Percentiles rank a stretch among this genome's conserved stretches.
Evolutionary conservation across 2,329 filamentous ascomycete species (phyloP).

Genomic region (Ophiosphaerella korrae): DNA sequence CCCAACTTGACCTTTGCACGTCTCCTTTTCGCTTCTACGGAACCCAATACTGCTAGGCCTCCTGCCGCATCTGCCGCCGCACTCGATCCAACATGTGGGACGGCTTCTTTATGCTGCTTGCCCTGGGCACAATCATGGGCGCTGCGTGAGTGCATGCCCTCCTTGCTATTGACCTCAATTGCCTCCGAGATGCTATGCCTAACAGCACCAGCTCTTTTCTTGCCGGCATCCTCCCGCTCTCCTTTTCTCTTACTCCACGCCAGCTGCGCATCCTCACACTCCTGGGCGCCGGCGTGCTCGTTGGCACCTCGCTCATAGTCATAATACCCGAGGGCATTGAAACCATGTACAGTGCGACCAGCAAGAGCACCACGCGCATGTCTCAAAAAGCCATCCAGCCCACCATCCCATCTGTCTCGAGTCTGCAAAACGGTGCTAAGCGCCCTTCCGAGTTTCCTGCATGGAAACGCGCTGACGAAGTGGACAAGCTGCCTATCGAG

Average conservation of each 20-base stretch:
- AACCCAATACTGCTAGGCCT: constrained; percentile 15
- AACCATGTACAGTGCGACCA: constrained; percentile 71
- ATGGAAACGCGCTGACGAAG: constrained; percentile 24
- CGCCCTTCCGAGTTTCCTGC: constrained; percentile 27
- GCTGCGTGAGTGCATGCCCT: constrained; percentile 57
- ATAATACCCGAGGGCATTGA: constrained; percentile 98
- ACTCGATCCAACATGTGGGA: constrained; percentile 57
- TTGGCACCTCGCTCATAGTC: constrained; percentile 93
- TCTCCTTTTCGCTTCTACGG: constrained; percentile 18
- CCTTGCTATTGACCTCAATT: not conserved
- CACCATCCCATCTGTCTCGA: constrained; percentile 30
- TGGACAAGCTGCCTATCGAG: constrained; percentile 26
- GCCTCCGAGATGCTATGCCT: constrained; percentile 2
- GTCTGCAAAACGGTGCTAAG: constrained; percentile 34
- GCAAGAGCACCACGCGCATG: constrained; percentile 30
- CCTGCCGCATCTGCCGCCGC: constrained; percentile 11
- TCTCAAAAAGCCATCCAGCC: constrained; percentile 26
- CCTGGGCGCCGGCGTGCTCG: constrained; percentile 89
- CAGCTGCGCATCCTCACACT: constrained; percentile 89
- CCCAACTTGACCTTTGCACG: constrained; percentile 9
- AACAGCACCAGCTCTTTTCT: constrained; percentile 76
- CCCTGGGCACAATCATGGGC: constrained; percentile 69
- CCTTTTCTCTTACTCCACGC: constrained; percentile 83
- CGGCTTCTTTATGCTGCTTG: constrained; percentile 68
- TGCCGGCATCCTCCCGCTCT: constrained; percentile 87